Evolutionary conservation across 306 rosid genomes (phyloP), one percentile per base, ranked within the genome.

Genomic region (Hylodesmum podocarpum): DNA sequence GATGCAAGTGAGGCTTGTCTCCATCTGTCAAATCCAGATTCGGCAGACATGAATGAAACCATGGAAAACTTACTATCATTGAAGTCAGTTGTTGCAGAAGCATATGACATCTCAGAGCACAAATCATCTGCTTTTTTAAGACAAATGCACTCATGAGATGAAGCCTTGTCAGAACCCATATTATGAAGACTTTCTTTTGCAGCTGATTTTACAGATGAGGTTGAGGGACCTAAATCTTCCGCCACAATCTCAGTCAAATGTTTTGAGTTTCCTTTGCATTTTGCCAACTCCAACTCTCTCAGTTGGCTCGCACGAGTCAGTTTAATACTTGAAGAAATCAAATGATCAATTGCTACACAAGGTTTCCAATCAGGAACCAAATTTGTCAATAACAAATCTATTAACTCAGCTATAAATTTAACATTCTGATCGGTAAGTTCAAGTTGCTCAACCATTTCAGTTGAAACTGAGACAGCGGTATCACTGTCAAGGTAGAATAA

Each of bases 401-500:
- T 82, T 37, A 80, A 70, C 75, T 84, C 88, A 0, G 87, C 85
- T 49, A 84, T 87, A 33, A 84, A 80, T 27, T 54, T 58, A 21
- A 87, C 80, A 74, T 82, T 78, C 12, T 85, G 86, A 54, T 78
- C 73, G 4, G 58, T 41, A 78, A 82, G 84, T 75, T 85, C 79
- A 19, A 75, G 82, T 65, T 85, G 88, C 73, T 85, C 86, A 47
- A 85, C 80, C 86, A 85, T 85, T 75, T 85, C 88, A 51, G 75
- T 82, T 54, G 86, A 85, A 70, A 85, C 82, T 9, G 83, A 84
- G 64, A 73, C 72, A 44, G 88, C 85, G 14, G 85, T 84, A 46
- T 84, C 88, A 51, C 78, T 81, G 16, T 66, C 77, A 25, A 81
- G 80, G 65, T 75, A 87, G 74, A 87, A 87, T 11, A 72, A 47